Base-by-base conservation (phyloP, 106 monocot species). In the Phalaenopsis equestris region DNA sequence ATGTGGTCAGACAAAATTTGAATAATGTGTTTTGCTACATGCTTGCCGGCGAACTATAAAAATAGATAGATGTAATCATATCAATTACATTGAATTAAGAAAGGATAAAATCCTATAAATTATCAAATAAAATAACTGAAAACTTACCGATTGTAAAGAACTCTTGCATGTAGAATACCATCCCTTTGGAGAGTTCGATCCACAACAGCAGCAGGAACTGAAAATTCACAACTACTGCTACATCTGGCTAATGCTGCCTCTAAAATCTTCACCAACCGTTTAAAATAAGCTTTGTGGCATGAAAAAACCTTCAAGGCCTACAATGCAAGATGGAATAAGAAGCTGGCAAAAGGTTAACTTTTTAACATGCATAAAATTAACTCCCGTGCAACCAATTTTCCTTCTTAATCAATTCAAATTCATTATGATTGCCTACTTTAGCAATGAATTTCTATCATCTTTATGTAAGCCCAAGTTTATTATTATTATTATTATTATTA, bases 251-350 rank as follows among this genome's bases (percentile, higher is more conserved):
- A 78, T 72, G 87, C 87, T 56, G 38, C 30, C 10, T 84, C 84
- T 48, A 88, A 85, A 61, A 41, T 73, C 42, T 86, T 85, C 80
- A 92, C 86, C 78, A 92, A 72, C 80, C 85, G 87, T 46, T 87
- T 82, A 86, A 92, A 89, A 84, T 78, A 49, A 38, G 55, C 83
- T 83, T 84, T 89, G 55, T 87, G 75, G 80, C 82, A 85, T 79
- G 82, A 80, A 76, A 87, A 87, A 16, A 89, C 48, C 49, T 87
- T 89, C 46, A 92, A n/a, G 48, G 85, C 92, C 92, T 92, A 80
- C 73, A 85, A 2, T 65, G 83, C 8, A 77, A 82, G 38, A 17
- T 36, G 43, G 8, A 43, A 74, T 43, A 45, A 70, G 70, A 36
- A 70, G 14, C 38, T 38, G 39, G 3, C 11, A 12, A 38, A 11